Evolutionary conservation across 108 stramenopile genomes (phyloP).

Genomic region (Pseudonitzschia multiseries): DNA sequence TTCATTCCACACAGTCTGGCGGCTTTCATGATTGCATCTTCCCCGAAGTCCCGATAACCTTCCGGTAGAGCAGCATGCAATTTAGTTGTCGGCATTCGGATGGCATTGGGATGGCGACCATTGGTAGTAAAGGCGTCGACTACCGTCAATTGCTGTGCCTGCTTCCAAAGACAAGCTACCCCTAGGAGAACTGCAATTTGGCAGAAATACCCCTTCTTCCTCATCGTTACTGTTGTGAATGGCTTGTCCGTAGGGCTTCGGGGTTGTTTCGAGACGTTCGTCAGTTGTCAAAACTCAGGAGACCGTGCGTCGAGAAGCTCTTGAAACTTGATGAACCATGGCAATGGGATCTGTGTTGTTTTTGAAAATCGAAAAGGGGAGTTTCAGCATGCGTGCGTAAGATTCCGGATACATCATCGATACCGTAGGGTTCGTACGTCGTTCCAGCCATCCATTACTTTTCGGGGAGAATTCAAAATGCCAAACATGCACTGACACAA

Average conservation of each 20-base stretch:
- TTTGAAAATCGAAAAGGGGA: too few relatives aligned
- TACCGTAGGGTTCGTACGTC: too few relatives aligned
- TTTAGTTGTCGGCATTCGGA: background rate
- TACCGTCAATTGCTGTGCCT: background rate
- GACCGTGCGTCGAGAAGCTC: too few relatives aligned
- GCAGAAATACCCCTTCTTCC: background rate
- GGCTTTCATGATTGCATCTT: conserved; percentile 42
- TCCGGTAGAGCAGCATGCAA: conserved; percentile 19
- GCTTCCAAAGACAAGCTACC: background rate
- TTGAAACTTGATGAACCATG: too few relatives aligned
- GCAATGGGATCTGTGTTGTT: too few relatives aligned
- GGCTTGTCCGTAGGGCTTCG: background rate
- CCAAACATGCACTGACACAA: too few relatives aligned
- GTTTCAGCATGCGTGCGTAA: too few relatives aligned
- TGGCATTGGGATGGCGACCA: background rate
- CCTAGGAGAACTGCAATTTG: background rate
- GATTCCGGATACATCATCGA: too few relatives aligned
- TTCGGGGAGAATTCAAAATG: too few relatives aligned
- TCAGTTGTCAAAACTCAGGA: too few relatives aligned
- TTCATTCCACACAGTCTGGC: conserved; percentile 28
- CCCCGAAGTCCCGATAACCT: conserved; percentile 37
- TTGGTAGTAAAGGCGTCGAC: background rate
- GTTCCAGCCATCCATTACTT: too few relatives aligned
- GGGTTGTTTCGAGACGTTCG: background rate
- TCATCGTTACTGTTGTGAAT: background rate